Percentiles rank a stretch among this genome's conserved stretches.
These are phyloP conservation scores for Didymella lethalis DNA, from an alignment of 2,329 filamentous ascomycete genomes.

Conservation along the genomic window DNA sequence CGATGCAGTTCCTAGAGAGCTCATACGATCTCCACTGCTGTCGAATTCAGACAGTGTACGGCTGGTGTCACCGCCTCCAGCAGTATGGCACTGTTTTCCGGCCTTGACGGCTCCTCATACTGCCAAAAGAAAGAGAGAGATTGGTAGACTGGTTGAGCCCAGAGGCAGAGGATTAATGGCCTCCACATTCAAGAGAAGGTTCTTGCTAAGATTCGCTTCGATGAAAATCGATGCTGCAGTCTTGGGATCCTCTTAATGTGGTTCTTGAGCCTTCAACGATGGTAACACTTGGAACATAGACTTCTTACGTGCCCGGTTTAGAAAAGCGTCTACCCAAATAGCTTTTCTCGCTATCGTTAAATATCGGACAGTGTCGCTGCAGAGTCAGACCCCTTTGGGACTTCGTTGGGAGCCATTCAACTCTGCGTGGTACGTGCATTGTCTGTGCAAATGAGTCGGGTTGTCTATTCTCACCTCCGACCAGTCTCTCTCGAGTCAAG, in stretches of 20 bases:
- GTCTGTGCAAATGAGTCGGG: not conserved
- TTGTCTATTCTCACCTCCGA: not conserved
- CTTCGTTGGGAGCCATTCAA: not conserved
- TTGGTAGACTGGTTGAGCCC: not conserved
- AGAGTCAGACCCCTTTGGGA: not conserved
- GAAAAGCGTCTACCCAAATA: not conserved
- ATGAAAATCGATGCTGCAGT: not conserved
- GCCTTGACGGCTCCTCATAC: not conserved
- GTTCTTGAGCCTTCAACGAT: not conserved
- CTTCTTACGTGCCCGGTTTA: not conserved
- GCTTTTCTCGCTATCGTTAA: not conserved
- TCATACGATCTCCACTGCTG: not conserved
- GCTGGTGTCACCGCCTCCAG: not conserved
- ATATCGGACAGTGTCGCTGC: not conserved
- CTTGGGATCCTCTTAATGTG: not conserved
- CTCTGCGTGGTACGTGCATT: not conserved
- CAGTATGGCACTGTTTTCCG: not conserved
- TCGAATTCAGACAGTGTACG: not conserved
- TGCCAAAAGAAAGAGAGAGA: not conserved
- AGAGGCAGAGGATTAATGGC: not conserved
- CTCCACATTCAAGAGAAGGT: not conserved
- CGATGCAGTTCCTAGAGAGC: not conserved
- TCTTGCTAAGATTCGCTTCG: not conserved
- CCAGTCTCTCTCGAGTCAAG: not conserved
- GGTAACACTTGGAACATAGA: not conserved